Evolutionary conservation across 306 rosid genomes (phyloP).

Genomic region (Cucurbita maxima): DNA sequence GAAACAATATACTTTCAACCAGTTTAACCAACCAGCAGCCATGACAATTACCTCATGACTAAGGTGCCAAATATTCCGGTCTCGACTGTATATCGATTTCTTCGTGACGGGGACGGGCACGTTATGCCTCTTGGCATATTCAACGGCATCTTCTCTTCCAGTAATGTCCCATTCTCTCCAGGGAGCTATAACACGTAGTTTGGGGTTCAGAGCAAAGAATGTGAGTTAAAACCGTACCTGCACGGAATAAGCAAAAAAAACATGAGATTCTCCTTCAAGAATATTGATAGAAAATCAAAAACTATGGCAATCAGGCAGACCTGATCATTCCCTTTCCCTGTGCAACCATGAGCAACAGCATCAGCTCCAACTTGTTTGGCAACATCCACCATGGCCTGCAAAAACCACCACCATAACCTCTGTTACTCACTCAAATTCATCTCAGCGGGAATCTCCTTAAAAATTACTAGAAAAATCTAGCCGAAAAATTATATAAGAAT

Average conservation of each 20-base stretch:
- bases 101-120: conserved; percentile 90
- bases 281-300: conserved; percentile 7
- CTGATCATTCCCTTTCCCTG: conserved; percentile 99
- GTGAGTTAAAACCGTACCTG: conserved; percentile 96
- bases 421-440: background rate
- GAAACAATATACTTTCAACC: background rate
- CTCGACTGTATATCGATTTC: conserved; percentile 94
- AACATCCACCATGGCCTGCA: conserved; percentile 91
- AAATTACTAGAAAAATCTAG: background rate
- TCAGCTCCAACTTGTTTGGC: conserved; percentile 95
- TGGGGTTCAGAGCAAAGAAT: conserved; percentile 87
- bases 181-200: conserved; percentile 85
- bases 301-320: conserved; percentile 18
- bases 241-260: background rate
- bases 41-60: conserved; percentile 72
- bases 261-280: background rate
- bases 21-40: background rate
- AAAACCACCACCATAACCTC: background rate
- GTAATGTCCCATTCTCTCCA: conserved; percentile 96
- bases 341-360: conserved; percentile 96
- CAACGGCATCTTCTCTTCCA: conserved; percentile 95
- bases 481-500: no score
- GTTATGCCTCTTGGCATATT: conserved; percentile 82
- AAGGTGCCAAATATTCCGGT: conserved; percentile 92
- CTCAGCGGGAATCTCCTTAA: background rate